Evolutionary conservation across 2,329 filamentous ascomycete genomes (phyloP), one percentile per base, ranked within the genome.

Genomic region (Sarocladiaceae sp.): DNA sequence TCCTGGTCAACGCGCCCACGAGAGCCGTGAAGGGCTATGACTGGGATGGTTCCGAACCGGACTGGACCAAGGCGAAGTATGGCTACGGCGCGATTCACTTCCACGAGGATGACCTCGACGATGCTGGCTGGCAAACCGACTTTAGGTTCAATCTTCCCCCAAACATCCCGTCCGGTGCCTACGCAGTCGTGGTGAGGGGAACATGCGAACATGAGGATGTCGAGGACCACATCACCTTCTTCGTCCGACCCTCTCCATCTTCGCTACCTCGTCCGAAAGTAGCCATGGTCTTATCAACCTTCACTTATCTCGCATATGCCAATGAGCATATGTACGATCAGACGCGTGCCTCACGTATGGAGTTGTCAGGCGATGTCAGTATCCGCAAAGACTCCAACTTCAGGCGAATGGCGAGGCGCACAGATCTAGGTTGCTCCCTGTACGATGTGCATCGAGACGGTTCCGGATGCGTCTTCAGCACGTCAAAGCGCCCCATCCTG

Each of bases 81-180:
- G 62, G 61, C 1, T 64, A 61, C 43, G 60, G 62, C 6, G 61
- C 62, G 1, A 65, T 65, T 33, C 61, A 65, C 44, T 65, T 65
- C 48, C 62, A 65, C 45, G 62, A 65, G 16, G 62, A 65, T 41
- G 62, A 65, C 44, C 44, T 64, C 6, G 61, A 65, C 46, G 62
- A 65, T 48, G 61, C 62, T 3, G 48, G 44, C 6, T 64, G 59
- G 61, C 52, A 50, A 5, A 63, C 58, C 1, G 55, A 62, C 45
- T 61, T 64, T 41, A 44, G 42, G 3, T 37, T 63, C 31, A 51
- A 48, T 3, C 46, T 62, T 26, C 53, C 52, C 37, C 3, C 34
- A 5, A 41, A 46, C 19, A 44, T 53, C 18, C 47, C 45, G 2
- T 59, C 55, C 16, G 57, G 59, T n/a, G 52, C 53, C 18, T 60